A percentile compares a stretch with the other conserved stretches of the same genome.
phyloP scores from a whole-genome alignment of 441 rosid species.

The Raphanus hybrid region DNA sequence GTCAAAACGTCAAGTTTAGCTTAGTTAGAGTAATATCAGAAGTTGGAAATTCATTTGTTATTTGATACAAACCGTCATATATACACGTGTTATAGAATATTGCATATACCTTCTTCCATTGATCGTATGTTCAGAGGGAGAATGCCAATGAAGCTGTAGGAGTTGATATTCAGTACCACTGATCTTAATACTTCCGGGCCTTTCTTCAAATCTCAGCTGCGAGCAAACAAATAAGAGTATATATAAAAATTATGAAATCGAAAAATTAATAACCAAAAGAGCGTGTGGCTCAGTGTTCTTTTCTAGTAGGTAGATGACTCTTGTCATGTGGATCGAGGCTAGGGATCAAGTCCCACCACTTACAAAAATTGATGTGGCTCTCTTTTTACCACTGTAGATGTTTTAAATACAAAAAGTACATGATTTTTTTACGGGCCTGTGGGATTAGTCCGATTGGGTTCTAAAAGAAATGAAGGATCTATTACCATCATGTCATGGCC shows the following conservation, averaged over 20 bases:
- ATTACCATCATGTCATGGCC: slow-evolving; percentile 90
- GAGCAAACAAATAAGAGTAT: background rate
- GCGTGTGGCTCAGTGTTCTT: background rate
- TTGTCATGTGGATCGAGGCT: background rate
- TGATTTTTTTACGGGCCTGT: background rate
- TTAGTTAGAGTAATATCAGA: background rate
- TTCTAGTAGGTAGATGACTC: background rate
- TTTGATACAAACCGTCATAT: background rate
- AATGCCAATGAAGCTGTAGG: slow-evolving; percentile 77
- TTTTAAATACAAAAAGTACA: background rate
- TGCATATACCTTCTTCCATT: slow-evolving; percentile 56
- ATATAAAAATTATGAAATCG: background rate
- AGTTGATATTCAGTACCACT: slow-evolving; percentile 63
- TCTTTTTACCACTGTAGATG: background rate
- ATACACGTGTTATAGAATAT: slow-evolving; percentile 13
- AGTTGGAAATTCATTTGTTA: background rate
- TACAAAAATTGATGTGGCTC: background rate
- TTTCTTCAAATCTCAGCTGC: slow-evolving; percentile 65
- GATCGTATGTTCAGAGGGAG: slow-evolving; percentile 79
- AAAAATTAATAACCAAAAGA: background rate
- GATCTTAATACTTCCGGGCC: slow-evolving; percentile 57
- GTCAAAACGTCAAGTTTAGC: background rate
- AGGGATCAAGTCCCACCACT: background rate
- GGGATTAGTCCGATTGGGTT: background rate
- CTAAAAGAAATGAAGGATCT: background rate